phyloP scores from a whole-genome alignment of 108 stramenopile genomes.

The Hondaea fermentalgiana region DNA sequence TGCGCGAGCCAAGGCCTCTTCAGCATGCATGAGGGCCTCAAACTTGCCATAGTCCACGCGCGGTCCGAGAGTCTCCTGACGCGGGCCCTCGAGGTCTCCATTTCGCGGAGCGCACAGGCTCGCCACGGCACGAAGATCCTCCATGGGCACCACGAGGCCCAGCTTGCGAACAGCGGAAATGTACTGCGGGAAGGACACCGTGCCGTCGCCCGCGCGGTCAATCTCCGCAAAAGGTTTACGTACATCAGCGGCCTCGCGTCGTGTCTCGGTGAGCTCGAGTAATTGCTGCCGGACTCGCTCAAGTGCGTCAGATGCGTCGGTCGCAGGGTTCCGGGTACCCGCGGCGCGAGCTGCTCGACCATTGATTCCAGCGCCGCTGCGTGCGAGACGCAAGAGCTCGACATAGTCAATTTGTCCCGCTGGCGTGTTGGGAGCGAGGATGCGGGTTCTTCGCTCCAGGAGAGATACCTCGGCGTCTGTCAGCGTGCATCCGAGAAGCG shows the following conservation, averaged over 20 bases:
- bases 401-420: neutral
- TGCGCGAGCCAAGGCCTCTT: neutral
- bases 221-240: neutral
- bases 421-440: neutral
- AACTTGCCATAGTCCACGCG: neutral
- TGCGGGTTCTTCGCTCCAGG: neutral
- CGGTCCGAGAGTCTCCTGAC: neutral
- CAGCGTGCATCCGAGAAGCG: neutral
- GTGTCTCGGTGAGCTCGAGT: neutral
- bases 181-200: neutral
- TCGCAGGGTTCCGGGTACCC: neutral
- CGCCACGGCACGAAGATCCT: neutral
- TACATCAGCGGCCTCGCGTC: neutral
- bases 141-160: neutral
- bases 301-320: neutral
- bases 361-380: neutral
- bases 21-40: neutral
- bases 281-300: neutral
- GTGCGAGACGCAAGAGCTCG: neutral
- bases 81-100: neutral
- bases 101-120: neutral
- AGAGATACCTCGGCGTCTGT: neutral
- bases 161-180: neutral
- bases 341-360: too few species aligned
- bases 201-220: neutral